Percentiles rank a stretch among this genome's conserved stretches.
Evolutionary conservation across 306 rosid genomes (phyloP).

Genomic region (Begonia peltatifolia): DNA sequence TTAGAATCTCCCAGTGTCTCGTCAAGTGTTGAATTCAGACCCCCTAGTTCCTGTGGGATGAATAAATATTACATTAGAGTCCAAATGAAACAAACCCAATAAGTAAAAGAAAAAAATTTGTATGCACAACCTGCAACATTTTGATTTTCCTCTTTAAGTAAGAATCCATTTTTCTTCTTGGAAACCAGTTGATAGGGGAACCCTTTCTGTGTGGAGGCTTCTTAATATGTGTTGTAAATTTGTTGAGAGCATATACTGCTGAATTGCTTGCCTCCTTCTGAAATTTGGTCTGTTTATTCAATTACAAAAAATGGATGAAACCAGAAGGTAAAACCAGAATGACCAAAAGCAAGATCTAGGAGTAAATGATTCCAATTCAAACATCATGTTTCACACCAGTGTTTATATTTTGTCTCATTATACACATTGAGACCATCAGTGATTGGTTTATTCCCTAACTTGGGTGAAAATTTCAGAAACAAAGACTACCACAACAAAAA

Average conservation of each 20-base stretch:
- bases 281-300: slow-evolving; percentile 48
- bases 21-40: slow-evolving; percentile 74
- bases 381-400: no score
- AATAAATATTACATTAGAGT: slow-evolving; percentile 3
- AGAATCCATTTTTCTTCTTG: slow-evolving; percentile 70
- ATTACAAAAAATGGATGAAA: slow-evolving; percentile 2
- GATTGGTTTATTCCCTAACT: no score
- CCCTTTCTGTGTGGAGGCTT: slow-evolving; percentile 69
- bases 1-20: slow-evolving; percentile 87
- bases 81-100: not conserved
- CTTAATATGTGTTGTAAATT: slow-evolving; percentile 51
- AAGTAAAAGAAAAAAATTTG: no score
- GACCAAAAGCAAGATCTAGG: not conserved
- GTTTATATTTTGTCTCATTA: no score
- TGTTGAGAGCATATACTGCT: slow-evolving; percentile 42
- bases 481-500: no score
- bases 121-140: slow-evolving; percentile 66
- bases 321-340: not conserved
- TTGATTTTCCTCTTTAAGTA: slow-evolving; percentile 75
- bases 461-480: no score
- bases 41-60: slow-evolving; percentile 55
- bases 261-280: slow-evolving; percentile 39
- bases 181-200: slow-evolving; percentile 89
- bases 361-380: no score
- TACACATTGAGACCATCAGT: no score